These are phyloP conservation scores for Fusarium sp. DNA, from an alignment of 2,329 filamentous ascomycete species.

Conservation along the genomic window DNA sequence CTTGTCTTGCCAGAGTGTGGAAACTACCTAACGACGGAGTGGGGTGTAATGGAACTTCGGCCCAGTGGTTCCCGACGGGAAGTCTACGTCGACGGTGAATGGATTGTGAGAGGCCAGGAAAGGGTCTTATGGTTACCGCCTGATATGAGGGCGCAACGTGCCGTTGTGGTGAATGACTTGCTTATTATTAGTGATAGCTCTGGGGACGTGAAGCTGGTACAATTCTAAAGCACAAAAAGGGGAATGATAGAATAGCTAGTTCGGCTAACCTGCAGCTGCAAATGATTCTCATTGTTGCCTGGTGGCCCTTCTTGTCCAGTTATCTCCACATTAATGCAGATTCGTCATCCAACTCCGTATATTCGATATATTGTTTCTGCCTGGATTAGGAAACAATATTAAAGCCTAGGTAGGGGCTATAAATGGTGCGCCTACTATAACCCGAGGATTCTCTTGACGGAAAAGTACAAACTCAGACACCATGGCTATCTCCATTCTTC, in stretches of 20 bases:
- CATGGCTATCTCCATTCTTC: background rate
- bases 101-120: background rate
- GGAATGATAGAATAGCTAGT: background rate
- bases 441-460: background rate
- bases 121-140: background rate
- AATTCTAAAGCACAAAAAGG: background rate
- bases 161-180: background rate
- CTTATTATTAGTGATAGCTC: background rate
- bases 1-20: background rate
- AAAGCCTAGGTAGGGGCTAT: background rate
- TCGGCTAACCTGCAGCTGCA: background rate
- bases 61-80: background rate
- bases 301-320: too few species aligned
- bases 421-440: background rate
- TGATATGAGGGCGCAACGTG: background rate
- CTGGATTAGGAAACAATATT: background rate
- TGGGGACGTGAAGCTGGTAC: background rate
- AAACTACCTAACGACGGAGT: background rate
- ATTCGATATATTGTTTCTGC: too few species aligned
- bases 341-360: too few species aligned
- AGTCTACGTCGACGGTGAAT: background rate
- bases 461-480: background rate
- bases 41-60: background rate
- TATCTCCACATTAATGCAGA: too few species aligned
- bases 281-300: too few species aligned